Evolutionary conservation across 257 asterid species (phyloP).

Genomic region (Leptodermis oblonga): DNA sequence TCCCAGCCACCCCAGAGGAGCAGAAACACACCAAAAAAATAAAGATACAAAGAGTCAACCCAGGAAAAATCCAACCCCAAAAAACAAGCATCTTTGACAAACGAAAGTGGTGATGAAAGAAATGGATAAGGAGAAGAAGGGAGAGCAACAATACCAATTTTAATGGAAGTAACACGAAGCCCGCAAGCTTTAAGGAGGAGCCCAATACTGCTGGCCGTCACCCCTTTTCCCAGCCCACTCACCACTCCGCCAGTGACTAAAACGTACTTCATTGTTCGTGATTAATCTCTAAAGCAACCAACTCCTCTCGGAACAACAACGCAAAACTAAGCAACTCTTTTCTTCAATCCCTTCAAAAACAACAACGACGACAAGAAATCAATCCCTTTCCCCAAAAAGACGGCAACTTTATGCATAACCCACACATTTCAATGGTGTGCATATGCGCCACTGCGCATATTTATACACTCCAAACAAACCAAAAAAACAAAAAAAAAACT

Average conservation of each 20-base stretch:
- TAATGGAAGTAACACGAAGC: constrained; percentile 83
- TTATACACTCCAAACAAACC: neutral
- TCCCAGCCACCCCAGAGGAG: neutral
- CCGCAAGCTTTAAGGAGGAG: constrained; percentile 90
- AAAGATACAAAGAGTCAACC: neutral
- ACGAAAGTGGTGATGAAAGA: neutral
- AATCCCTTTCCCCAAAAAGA: neutral
- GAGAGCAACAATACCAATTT: constrained; percentile 51
- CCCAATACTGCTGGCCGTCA: constrained; percentile 95
- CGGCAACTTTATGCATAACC: constrained; percentile 5
- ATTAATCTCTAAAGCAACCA: neutral
- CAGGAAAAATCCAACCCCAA: neutral
- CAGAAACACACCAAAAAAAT: neutral
- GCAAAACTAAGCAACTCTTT: constrained; percentile 1
- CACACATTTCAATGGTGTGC: neutral
- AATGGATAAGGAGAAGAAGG: constrained; percentile 1
- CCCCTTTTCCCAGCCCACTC: constrained; percentile 95
- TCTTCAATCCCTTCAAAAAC: constrained; percentile 23
- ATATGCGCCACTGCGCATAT: neutral
- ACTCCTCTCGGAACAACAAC: neutral
- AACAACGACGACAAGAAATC: constrained; percentile 6
- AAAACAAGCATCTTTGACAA: neutral
- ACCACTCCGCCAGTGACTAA: constrained; percentile 97
- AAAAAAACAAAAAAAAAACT: neutral
- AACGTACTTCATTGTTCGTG: constrained; percentile 96